A percentile compares a stretch with the other conserved stretches of the same genome.
Conservation (phyloP, 1,139 yeast genomes). For the Wickerhamiella pararugosa region DNA sequence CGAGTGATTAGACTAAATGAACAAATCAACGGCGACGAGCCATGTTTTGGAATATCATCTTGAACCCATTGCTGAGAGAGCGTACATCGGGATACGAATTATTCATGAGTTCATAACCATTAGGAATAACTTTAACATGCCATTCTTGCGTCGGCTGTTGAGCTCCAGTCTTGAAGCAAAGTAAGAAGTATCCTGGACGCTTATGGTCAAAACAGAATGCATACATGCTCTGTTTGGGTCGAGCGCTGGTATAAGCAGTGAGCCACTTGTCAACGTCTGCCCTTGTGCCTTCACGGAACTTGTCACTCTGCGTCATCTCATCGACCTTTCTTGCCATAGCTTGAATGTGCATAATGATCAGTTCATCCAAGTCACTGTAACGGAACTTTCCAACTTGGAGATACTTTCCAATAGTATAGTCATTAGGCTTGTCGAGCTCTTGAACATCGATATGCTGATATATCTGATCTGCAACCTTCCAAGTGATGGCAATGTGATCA, state of each 20-base stretch:
- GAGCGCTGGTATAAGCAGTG: conserved; percentile 78
- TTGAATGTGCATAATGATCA: conserved; percentile 76
- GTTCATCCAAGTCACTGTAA: conserved; percentile 83
- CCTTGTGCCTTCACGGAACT: conserved; percentile 71
- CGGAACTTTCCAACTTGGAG: conserved; percentile 50
- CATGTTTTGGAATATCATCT: conserved; percentile 29
- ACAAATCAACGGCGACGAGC: conserved; percentile 1
- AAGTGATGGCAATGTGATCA: conserved; percentile 79
- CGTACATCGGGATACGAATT: conserved; percentile 78
- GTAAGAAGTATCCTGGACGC: conserved; percentile 80
- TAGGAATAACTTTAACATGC: conserved; percentile 81
- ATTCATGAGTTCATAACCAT: conserved; percentile 67
- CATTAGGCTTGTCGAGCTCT: conserved; percentile 53
- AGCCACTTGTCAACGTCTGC: conserved; percentile 78
- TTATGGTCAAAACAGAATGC: conserved; percentile 84
- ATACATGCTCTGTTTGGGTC: conserved; percentile 80
- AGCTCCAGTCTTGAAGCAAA: conserved; percentile 68
- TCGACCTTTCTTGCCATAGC: conserved; percentile 73
- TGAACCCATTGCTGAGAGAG: conserved; percentile 87
- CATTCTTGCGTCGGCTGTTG: conserved; percentile 63
- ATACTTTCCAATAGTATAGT: conserved; percentile 45
- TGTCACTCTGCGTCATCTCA: conserved; percentile 74
- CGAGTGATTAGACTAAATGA: no score
- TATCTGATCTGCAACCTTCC: conserved; percentile 86
- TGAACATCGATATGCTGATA: conserved; percentile 84